These are phyloP conservation scores for Botrytis squamosa DNA, from an alignment of 2,329 filamentous ascomycete genomes.

Conservation along the genomic window DNA sequence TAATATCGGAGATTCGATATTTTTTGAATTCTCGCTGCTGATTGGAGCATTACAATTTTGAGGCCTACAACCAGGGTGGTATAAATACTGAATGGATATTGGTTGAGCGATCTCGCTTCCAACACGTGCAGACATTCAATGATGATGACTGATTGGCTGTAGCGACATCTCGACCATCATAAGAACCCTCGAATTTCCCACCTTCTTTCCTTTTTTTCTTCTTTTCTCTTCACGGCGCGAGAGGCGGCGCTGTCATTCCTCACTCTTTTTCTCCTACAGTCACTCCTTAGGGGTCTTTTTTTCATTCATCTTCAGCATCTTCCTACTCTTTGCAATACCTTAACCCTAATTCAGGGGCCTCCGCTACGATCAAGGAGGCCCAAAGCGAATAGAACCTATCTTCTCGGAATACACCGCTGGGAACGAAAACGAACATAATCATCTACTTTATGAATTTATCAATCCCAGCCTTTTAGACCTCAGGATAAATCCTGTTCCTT, in stretches of 20 bases:
- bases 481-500: constrained; percentile 8
- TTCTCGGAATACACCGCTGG: constrained; percentile 11
- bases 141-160: not conserved
- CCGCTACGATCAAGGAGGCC: constrained; percentile 14
- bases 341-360: constrained; percentile 1
- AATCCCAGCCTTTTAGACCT: constrained; percentile 19
- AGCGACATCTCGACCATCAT: not conserved
- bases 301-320: not conserved
- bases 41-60: not conserved
- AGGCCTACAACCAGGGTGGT: constrained; percentile 1
- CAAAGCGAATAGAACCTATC: constrained; percentile 16
- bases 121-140: too few relatives aligned
- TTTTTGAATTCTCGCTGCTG: not conserved
- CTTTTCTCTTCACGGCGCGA: constrained; percentile 11
- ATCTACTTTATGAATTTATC: constrained; percentile 1
- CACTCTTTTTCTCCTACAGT: not conserved
- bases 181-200: constrained; percentile 1
- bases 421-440: constrained; percentile 6
- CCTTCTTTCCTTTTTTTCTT: not conserved
- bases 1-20: not conserved
- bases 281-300: not conserved
- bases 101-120: constrained; percentile 1
- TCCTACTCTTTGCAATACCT: not conserved
- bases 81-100: not conserved
- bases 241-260: constrained; percentile 9